Evolutionary conservation across 257 asterid genomes (phyloP), one percentile per base, ranked within the genome.

Genomic region (Cynanchum wilfordii): DNA sequence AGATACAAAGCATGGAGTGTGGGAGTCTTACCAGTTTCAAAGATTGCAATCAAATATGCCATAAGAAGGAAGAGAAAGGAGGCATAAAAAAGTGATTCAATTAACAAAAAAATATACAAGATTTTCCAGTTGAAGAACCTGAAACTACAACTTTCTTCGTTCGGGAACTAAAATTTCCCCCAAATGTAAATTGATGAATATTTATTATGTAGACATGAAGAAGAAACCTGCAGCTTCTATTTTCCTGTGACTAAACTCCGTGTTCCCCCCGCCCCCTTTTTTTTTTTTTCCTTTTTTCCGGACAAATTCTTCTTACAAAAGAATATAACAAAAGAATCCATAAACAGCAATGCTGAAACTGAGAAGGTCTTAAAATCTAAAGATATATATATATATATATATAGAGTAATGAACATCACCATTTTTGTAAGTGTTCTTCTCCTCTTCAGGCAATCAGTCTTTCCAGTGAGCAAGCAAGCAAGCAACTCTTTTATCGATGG

Each of bases 271-370:
- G n/a, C 66, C 44, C 38, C 73, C 73, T 38, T 64, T 30, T 55
- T 59, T 58, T 62, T 66, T 58, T 70, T 13, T 24, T 29, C 42
- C 29, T 54, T 54, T 20, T 70, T 9, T 45, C 30, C 44, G 19
- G 72, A 74, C 36, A 52, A 77, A 76, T 82, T 82, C 79, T 79
- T 79, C 82, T 76, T 79, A 79, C 84, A 66, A 82, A 82, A 76
- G 76, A 82, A 82, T 79, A 74, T 66, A 73, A 76, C 62, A 33
- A 82, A 79, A 77, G 84, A 82, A 82, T 79, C 75, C 79, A 42
- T 63, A 67, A 67, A 38, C 68, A 62, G 25, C 66, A 56, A 63
- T 36, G 30, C 68, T 19, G 56, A 58, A 81, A 68, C 68, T 65
- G 55, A 27, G 69, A 71, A 69, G 25, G 22, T 1, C 2, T 2